Base-by-base conservation (phyloP, 1,284 basidiomycete species). In the Pyrrhoderma noxium region DNA sequence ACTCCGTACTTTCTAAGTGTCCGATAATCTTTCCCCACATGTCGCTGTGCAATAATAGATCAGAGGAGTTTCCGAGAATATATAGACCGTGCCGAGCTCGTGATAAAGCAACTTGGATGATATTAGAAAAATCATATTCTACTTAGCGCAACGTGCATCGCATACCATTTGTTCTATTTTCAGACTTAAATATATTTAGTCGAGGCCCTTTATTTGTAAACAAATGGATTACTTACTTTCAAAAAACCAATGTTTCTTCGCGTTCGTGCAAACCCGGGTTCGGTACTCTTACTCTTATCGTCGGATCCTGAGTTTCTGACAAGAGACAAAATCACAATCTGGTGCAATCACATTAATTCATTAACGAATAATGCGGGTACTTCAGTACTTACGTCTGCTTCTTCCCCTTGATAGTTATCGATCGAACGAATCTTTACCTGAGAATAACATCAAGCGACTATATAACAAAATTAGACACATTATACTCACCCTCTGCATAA, bases 371-470 rank as follows among this genome's bases (percentile, higher is more conserved):
- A 18, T 47, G 27, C 18, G n/a, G 50, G 18, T 14, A 44, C 21
- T 18, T 19, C 13, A 51, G 22, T 21, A 50, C 18, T 9, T 52
- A 73, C 70, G 60, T 73, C 75, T 0, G 74, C 80, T 65, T 84
- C 83, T 56, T 85, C 78, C 8, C 84, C 85, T 62, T 89, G 86
- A 59, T 79, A 89, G 54, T 82, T 87, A 57, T 89, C 85, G 1
- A 89, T 74, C 1, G 85, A 88, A n/a, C 83, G 74, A 7, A 87
- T 65, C 13, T 74, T 74, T 25, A 86, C 76, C 81, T 86, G 42
- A 38, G 23, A 14, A 18, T 19, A n/a, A 44, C 16, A 45, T 22
- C 34, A 35, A 22, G n/a, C 23, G 35, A 23, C 23, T 51, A 23
- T 52, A 38, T 31, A 23, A 14, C 22, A 22, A 31, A 52, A 59